Evolutionary conservation across 352 stramenopile genomes (phyloP).

Genomic region (Globisporangium nodosum): DNA sequence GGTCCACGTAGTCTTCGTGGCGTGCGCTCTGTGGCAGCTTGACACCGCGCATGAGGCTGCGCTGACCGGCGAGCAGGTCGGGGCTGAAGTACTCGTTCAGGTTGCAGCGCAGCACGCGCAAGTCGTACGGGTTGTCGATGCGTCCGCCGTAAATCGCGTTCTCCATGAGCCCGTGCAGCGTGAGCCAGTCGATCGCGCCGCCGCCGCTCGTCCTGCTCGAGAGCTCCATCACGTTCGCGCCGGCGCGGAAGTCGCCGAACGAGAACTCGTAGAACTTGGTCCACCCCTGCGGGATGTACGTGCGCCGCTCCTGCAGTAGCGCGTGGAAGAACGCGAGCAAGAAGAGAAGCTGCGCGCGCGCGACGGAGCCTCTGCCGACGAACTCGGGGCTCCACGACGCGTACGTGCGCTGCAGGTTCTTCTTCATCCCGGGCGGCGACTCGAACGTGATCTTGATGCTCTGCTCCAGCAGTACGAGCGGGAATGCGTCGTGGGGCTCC

Average conservation of each 20-base stretch:
- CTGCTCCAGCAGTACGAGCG: constrained; percentile 88
- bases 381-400: constrained; percentile 81
- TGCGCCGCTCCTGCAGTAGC: constrained; percentile 78
- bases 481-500: constrained; percentile 89
- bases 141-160: constrained; percentile 94
- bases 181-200: constrained; percentile 80
- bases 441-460: constrained; percentile 95
- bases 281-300: constrained; percentile 94
- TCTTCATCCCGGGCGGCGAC: constrained; percentile 93
- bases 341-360: constrained; percentile 78
- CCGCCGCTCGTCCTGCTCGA: constrained; percentile 33
- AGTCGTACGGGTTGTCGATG: constrained; percentile 92
- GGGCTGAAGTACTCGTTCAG: constrained; percentile 83
- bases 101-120: constrained; percentile 87
- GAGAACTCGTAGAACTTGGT: constrained; percentile 97
- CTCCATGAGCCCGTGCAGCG: constrained; percentile 93
- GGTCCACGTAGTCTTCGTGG: constrained; percentile 59
- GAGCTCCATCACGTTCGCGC: constrained; percentile 87
- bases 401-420: constrained; percentile 93
- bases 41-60: constrained; percentile 49
- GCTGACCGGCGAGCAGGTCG: constrained; percentile 68
- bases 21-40: constrained; percentile 64
- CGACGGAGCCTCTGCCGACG: constrained; percentile 32
- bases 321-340: constrained; percentile 90
- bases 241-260: constrained; percentile 91